phyloP scores from a whole-genome alignment of 352 stramenopile genomes.

The Hyaloperonospora arabidopsidis region DNA sequence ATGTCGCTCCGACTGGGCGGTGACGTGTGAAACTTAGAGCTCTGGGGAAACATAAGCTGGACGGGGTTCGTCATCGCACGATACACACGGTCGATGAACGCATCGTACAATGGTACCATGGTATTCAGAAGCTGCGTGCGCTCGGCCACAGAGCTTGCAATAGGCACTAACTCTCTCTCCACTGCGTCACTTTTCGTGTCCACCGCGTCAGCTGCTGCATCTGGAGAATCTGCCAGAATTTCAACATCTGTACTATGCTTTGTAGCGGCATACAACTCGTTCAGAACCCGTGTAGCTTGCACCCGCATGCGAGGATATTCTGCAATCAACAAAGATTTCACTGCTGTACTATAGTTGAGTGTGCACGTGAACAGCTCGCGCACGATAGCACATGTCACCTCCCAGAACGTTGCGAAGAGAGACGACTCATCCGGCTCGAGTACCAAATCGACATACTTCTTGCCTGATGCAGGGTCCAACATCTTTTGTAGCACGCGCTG shows the following conservation, averaged over 20 bases:
- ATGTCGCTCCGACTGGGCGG: constrained; percentile 76
- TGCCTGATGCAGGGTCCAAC: constrained; percentile 34
- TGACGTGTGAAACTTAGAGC: constrained; percentile 73
- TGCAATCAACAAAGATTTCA: constrained; percentile 66
- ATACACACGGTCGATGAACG: constrained; percentile 60
- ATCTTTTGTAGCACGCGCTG: constrained; percentile 83
- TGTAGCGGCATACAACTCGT: constrained; percentile 51
- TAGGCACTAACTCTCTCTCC: constrained; percentile 21
- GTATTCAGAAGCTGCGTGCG: constrained; percentile 62
- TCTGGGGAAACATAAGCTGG: constrained; percentile 84
- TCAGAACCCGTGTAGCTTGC: constrained; percentile 56
- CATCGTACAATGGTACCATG: constrained; percentile 57
- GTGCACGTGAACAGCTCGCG: constrained; percentile 61
- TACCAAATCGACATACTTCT: constrained; percentile 64
- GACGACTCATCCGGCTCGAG: constrained; percentile 66
- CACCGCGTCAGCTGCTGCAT: neutral
- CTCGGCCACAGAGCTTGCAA: constrained; percentile 37
- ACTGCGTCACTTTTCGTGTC: neutral
- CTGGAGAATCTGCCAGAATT: constrained; percentile 19
- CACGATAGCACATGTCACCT: constrained; percentile 72
- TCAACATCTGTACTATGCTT: constrained; percentile 26
- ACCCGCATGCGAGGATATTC: constrained; percentile 76
- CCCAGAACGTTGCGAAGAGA: constrained; percentile 81
- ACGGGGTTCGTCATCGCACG: constrained; percentile 66
- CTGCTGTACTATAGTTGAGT: constrained; percentile 42